Base-by-base conservation (phyloP, 345 rosid species). In the Passiflora organensis region DNA sequence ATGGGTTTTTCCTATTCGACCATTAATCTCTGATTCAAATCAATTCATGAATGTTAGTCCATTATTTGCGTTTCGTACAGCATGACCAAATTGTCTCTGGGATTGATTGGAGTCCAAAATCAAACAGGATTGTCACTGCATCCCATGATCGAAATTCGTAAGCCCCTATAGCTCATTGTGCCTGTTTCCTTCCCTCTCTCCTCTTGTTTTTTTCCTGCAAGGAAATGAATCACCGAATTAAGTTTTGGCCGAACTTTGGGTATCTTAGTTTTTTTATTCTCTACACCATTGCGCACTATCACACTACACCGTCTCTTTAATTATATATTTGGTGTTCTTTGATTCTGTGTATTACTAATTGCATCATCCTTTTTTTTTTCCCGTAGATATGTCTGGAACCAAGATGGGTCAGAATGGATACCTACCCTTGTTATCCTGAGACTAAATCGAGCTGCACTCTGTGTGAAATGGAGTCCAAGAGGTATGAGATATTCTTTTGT, bases 51-150 rank as follows among this genome's bases (percentile, higher is more conserved):
- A 16, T 17, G 11, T 6, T 18, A 39, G 11, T 13, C 1, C 16
- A 8, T 28, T 28, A 15, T 20, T 44, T 16, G n/a, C n/a, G n/a
- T n/a, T n/a, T n/a, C n/a, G n/a, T n/a, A 23, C 89, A 89, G 99
- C 99, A 93, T 71, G 99, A 93, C 72, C 99, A 93, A 75, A 75
- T 93, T 69, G 86, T 93, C 57, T 85, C 95, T 64, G 99, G 97
- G 56, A 83, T 93, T 68, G 99, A 93, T 68, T 93, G 99, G 97
- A 80, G 96, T 77, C 68, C 76, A 13, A 76, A 69, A 54, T 80
- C 96, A 42, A 93, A 93, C 82, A 75, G 78, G 75, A 79, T 89
- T 59, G 97, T 93, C 18, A 86, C 88, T 17, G 95, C 86, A 25
- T 89, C 97, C 37, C 97, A 93, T 69, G 99, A 89, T 68, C 81